phyloP scores from a whole-genome alignment of 163 green algal species.

The Scenedesmus sp. region DNA sequence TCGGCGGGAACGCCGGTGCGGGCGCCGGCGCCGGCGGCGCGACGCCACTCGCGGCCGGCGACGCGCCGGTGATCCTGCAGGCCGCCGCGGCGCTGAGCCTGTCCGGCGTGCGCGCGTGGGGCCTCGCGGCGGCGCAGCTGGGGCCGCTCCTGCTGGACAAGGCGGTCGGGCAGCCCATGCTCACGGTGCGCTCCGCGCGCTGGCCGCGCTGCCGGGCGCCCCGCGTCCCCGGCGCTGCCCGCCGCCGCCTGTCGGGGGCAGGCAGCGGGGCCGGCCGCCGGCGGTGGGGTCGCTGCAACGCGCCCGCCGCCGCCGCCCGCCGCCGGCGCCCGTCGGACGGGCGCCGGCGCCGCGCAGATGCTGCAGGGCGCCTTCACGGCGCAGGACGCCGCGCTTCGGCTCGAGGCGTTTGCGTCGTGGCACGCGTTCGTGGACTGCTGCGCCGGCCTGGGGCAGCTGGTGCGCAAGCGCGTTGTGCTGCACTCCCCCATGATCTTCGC shows the following conservation, averaged over 20 bases:
- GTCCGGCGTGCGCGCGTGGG: slow-evolving; percentile 26
- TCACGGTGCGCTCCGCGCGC: slow-evolving; percentile 5
- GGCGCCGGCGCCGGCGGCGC: too few relatives aligned
- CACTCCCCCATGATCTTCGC: slow-evolving; percentile 14
- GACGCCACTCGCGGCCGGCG: too few relatives aligned
- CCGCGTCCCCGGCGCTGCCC: too few relatives aligned
- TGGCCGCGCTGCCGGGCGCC: background rate
- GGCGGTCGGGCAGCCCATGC: slow-evolving; percentile 24
- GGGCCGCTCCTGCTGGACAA: slow-evolving; percentile 27
- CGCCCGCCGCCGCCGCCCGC: too few relatives aligned
- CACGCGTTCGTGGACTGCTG: slow-evolving; percentile 16
- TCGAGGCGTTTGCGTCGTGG: background rate
- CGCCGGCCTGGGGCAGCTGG: slow-evolving; percentile 15
- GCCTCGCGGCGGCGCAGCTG: slow-evolving; percentile 12
- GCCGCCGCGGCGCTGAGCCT: background rate
- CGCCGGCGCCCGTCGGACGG: too few relatives aligned
- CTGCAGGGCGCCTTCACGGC: slow-evolving; percentile 9
- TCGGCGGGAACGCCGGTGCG: too few relatives aligned
- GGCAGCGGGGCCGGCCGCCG: too few relatives aligned
- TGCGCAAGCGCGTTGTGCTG: slow-evolving; percentile 28
- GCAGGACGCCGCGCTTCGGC: background rate
- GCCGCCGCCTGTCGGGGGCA: too few relatives aligned
- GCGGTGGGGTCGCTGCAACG: too few relatives aligned
- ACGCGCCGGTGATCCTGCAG: too few relatives aligned
- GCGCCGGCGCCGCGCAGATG: slow-evolving; percentile 35